A percentile compares a stretch with the other conserved stretches of the same genome.
Evolutionary conservation across 495 filamentous ascomycete species (phyloP).

Genomic region (Physcia stellaris): DNA sequence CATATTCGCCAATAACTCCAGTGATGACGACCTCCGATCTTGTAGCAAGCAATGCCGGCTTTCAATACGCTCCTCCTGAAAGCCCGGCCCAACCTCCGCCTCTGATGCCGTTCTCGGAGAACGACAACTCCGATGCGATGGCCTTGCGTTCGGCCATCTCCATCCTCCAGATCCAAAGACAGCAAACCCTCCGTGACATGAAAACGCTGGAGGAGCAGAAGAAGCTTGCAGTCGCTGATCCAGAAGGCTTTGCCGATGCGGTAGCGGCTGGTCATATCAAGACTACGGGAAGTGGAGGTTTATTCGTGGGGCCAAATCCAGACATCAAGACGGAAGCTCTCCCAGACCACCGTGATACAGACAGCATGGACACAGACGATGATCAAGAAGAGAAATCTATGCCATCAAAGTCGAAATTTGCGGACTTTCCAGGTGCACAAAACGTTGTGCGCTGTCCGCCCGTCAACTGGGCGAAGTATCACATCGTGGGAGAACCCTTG

Average conservation of each 20-base stretch:
- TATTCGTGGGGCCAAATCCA: slow-evolving; percentile 11
- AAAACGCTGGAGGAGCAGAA: slow-evolving; percentile 48
- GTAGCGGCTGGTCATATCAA: slow-evolving; percentile 41
- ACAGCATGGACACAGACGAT: slow-evolving; percentile 18
- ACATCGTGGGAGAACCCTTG: slow-evolving; percentile 62
- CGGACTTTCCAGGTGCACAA: slow-evolving; percentile 60
- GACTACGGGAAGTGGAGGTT: slow-evolving; percentile 23
- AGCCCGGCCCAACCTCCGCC: slow-evolving; percentile 19
- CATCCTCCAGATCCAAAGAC: slow-evolving; percentile 69
- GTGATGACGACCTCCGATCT: slow-evolving; percentile 12
- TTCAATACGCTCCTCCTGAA: slow-evolving; percentile 1
- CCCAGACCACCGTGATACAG: slow-evolving; percentile 18
- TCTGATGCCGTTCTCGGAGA: slow-evolving; percentile 56
- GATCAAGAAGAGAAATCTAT: slow-evolving; percentile 22
- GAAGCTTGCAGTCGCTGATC: slow-evolving; percentile 48
- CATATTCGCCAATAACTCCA: slow-evolving; percentile 17
- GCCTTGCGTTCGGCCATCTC: slow-evolving; percentile 68
- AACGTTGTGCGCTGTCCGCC: slow-evolving; percentile 71
- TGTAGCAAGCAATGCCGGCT: not conserved
- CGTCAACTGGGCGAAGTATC: slow-evolving; percentile 86
- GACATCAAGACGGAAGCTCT: slow-evolving; percentile 21
- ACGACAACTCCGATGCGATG: slow-evolving; percentile 69
- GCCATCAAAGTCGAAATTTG: slow-evolving; percentile 27
- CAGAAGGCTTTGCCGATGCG: slow-evolving; percentile 51
- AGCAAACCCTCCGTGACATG: slow-evolving; percentile 60